These are phyloP conservation scores for Tetratostichococcus sp. DNA, from an alignment of 139 green algal genomes.

Conservation along the genomic window DNA sequence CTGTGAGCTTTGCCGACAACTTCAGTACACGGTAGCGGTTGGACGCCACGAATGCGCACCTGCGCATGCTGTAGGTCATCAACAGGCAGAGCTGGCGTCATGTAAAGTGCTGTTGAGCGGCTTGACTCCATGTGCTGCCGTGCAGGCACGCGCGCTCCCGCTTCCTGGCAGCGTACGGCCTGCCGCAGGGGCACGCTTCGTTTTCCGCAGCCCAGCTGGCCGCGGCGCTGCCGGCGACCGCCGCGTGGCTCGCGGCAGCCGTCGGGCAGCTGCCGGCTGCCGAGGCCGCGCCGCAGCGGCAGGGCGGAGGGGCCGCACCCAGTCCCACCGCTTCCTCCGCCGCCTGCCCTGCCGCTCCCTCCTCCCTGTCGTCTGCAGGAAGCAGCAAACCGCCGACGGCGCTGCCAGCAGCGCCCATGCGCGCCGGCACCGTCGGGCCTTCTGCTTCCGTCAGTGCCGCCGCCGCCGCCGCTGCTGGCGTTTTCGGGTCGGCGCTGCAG, in stretches of 20 bases:
- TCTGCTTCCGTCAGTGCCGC: conserved; percentile 4
- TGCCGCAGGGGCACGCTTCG: background rate
- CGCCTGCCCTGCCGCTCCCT: background rate
- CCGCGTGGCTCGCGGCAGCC: conserved; percentile 37
- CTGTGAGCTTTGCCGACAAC: no score
- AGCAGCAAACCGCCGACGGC: no score
- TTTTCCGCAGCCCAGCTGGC: background rate
- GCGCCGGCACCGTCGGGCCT: background rate
- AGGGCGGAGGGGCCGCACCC: no score
- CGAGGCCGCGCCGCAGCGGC: conserved; percentile 9
- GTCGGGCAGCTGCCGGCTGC: conserved; percentile 34
- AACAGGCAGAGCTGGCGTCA: no score
- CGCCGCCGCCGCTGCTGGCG: conserved; percentile 7
- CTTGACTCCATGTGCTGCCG: background rate
- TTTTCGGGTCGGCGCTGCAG: conserved; percentile 21
- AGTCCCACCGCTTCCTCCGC: no score
- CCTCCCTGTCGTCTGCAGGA: no score
- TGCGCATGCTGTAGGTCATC: no score
- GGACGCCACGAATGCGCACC: no score
- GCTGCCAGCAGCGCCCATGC: background rate
- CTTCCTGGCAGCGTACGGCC: conserved; percentile 11
- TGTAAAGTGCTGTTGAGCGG: no score
- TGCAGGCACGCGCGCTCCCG: conserved; percentile 32
- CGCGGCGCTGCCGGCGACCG: conserved; percentile 23
- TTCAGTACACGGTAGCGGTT: conserved; percentile 6